Percentiles rank a stretch among this genome's conserved stretches.
These are phyloP conservation scores for Massarina eburnea DNA, from an alignment of 2,329 filamentous ascomycete genomes.

Conservation along the genomic window DNA sequence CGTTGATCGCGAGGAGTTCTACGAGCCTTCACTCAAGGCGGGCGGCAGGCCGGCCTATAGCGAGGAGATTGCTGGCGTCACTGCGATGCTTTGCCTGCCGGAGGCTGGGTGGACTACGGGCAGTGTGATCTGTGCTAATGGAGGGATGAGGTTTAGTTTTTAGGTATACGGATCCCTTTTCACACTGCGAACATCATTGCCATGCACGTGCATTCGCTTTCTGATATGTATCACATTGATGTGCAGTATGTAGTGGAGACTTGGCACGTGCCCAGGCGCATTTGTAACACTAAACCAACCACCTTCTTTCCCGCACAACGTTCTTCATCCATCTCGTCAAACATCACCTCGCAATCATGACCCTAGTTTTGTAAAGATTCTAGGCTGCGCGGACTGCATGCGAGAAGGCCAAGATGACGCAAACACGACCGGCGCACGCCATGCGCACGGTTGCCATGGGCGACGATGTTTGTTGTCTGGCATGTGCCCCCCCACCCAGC, in stretches of 20 bases:
- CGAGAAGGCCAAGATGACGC: not conserved
- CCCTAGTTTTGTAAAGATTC: not conserved
- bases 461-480: slow-evolving; percentile 16
- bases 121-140: slow-evolving; percentile 78
- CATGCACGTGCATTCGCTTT: no score
- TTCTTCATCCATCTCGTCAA: not conserved
- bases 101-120: slow-evolving; percentile 80
- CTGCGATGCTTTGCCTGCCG: slow-evolving; percentile 72
- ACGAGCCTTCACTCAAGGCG: slow-evolving; percentile 42
- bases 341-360: not conserved
- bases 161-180: slow-evolving; percentile 16
- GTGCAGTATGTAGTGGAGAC: not conserved
- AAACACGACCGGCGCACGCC: slow-evolving; percentile 1
- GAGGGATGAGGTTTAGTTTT: slow-evolving; percentile 60
- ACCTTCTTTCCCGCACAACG: not conserved
- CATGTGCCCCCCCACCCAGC: slow-evolving; percentile 2
- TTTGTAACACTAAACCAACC: not conserved
- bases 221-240: no score
- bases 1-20: slow-evolving; percentile 62
- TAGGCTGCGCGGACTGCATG: not conserved
- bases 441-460: slow-evolving; percentile 12
- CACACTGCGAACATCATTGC: no score
- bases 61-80: slow-evolving; percentile 72
- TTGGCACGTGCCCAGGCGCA: not conserved
- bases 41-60: slow-evolving; percentile 64